A percentile compares a stretch with the other conserved stretches of the same genome.
Conservation (phyloP, 208 protist species). For the Acanthamoeba sp. region DNA sequence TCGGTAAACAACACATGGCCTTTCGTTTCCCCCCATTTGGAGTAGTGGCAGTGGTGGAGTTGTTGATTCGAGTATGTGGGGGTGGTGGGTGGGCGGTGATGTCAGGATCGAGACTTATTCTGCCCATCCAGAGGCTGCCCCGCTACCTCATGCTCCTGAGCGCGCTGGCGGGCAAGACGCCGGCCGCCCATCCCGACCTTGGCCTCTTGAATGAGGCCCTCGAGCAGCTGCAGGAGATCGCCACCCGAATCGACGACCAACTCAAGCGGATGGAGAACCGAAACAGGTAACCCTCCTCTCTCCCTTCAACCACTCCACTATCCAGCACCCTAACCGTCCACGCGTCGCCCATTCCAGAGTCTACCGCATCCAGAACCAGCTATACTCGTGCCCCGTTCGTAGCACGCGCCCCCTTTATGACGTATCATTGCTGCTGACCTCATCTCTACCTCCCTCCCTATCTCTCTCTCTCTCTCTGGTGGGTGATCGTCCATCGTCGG, state of each 20-base stretch:
- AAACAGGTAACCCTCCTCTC: too few relatives aligned
- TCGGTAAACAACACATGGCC: neutral
- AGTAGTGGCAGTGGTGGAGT: too few relatives aligned
- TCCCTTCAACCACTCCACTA: too few relatives aligned
- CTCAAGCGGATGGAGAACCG: slow-evolving; percentile 63
- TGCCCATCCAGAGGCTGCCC: slow-evolving; percentile 46
- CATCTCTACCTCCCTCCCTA: neutral
- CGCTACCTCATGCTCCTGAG: slow-evolving; percentile 43
- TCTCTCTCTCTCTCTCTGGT: neutral
- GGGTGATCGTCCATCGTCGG: neutral
- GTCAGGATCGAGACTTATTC: slow-evolving; percentile 38
- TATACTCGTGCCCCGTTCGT: neutral
- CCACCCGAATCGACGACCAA: slow-evolving; percentile 41
- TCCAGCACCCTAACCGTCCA: too few relatives aligned
- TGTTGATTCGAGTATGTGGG: too few relatives aligned
- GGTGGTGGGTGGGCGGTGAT: too few relatives aligned
- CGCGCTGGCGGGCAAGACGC: neutral
- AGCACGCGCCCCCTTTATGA: neutral
- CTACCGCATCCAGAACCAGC: slow-evolving; percentile 50
- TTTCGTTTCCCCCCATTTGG: too few relatives aligned
- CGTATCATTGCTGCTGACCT: neutral
- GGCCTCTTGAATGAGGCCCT: neutral
- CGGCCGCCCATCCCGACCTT: neutral
- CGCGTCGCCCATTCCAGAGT: too few relatives aligned
- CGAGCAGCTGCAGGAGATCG: neutral